Evolutionary conservation across 495 filamentous ascomycete genomes (phyloP), one percentile per base, ranked within the genome.

Genomic region (Tuber brumale): DNA sequence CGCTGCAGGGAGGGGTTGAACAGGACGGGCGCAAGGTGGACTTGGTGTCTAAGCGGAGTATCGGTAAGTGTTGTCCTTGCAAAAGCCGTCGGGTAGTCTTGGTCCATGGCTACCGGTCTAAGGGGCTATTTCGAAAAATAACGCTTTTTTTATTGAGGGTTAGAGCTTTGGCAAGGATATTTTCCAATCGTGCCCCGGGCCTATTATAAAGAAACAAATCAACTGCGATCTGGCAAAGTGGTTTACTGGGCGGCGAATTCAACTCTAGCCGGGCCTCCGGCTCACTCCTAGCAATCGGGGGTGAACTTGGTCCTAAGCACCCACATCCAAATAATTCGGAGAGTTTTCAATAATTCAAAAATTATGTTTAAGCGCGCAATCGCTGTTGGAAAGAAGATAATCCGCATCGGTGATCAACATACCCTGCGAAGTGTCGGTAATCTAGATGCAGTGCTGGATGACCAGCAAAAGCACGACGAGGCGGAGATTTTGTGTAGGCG

Each of bases 351-450:
- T 18, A 48, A 23, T 18, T 48, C 45, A 23, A 16, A 6, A 23
- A 6, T 48, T 21, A 6, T 48, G 1, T 5, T 7, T 23, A 21
- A 14, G 5, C 18, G 5, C 5, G 45, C 19, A 0, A 23, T 48
- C 2, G 19, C 19, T 6, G 75, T 80, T 0, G 35, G 23, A 23
- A 74, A 78, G 76, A 76, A 76, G 45, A 43, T 42, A 12, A 73
- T 83, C 2, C 74, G 81, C n/a, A 35, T 23, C 27, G 74, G 77
- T 5, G 71, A 80, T 72, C 74, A 3, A 1, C 23, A 71, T 27
- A 82, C 77, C 48, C 70, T 80, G 6, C 21, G 2, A 8, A 75
- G n/a, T 8, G 42, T 72, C 23, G 4, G n/a, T 21, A n/a, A 46
- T 35, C 57, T 70, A 23, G 75, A 69, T 6, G 39, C 8, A 3